A percentile compares a stretch with the other conserved stretches of the same genome.
phyloP scores from a whole-genome alignment of 179 eudicot species.

The Beta lomatogona region DNA sequence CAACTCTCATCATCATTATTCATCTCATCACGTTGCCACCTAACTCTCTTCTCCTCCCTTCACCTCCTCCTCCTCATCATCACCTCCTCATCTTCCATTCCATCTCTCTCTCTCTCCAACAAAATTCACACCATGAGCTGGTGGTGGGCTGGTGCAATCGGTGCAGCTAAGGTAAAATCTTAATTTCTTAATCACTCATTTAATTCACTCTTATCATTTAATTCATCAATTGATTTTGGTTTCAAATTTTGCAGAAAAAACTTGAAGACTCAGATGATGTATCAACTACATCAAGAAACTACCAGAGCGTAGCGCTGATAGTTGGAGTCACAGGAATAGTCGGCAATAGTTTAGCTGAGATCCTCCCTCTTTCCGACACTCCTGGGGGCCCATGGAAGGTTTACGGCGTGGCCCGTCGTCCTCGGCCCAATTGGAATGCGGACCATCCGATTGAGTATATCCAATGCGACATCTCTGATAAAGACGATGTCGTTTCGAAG shows the following conservation, averaged over 20 bases:
- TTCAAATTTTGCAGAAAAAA: constrained; percentile 37
- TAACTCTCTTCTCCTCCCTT: background rate
- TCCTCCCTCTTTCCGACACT: constrained; percentile 51
- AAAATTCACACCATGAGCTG: constrained; percentile 38
- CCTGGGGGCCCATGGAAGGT: constrained; percentile 61
- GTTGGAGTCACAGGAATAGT: constrained; percentile 51
- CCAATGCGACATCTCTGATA: constrained; percentile 47
- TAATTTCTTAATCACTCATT: background rate
- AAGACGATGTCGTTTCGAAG: constrained; percentile 32
- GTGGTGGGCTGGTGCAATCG: constrained; percentile 61
- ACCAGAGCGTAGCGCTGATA: constrained; percentile 45
- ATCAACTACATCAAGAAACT: constrained; percentile 21
- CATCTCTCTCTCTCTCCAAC: background rate
- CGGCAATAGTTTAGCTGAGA: constrained; percentile 52
- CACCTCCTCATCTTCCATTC: background rate
- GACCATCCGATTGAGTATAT: constrained; percentile 49
- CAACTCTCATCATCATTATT: background rate
- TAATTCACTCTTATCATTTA: background rate
- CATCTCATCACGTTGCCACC: background rate
- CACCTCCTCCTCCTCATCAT: background rate
- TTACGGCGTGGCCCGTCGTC: constrained; percentile 51
- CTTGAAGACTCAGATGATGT: constrained; percentile 37
- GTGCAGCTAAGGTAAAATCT: constrained; percentile 44
- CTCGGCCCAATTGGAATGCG: constrained; percentile 44
- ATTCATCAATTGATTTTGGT: background rate